A percentile compares a stretch with the other conserved stretches of the same genome.
Conservation (phyloP, 345 rosid species). For the Dovyalis caffra region DNA sequence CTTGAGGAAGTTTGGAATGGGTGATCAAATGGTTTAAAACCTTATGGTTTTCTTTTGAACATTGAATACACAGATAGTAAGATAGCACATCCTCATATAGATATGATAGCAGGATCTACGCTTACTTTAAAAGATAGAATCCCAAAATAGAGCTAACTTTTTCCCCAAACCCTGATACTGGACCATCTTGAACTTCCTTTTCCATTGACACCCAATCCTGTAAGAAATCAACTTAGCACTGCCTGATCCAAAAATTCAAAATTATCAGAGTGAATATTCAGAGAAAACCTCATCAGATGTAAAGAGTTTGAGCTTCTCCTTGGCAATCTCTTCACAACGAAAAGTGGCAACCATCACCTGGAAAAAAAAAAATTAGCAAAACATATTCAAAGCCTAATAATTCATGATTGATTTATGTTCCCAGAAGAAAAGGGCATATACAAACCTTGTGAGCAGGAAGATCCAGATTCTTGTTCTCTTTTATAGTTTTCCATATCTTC, state of each 20-base stretch:
- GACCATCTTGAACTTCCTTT: conserved; percentile 31
- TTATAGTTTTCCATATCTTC: conserved; percentile 33
- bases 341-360: conserved; percentile 42
- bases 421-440: neutral
- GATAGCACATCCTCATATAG: no score
- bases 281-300: conserved; percentile 24
- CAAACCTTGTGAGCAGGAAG: conserved; percentile 39
- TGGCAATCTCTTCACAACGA: conserved; percentile 39
- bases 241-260: neutral
- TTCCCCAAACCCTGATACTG: conserved; percentile 33
- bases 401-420: no score
- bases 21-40: neutral
- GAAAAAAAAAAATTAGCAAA: neutral
- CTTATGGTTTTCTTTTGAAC: neutral
- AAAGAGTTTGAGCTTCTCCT: conserved; percentile 25
- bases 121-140: conserved; percentile 29
- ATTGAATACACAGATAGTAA: no score
- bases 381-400: no score
- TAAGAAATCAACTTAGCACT: neutral
- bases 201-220: conserved; percentile 34
- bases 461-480: conserved; percentile 34
- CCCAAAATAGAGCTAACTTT: conserved; percentile 31
- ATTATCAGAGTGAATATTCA: neutral
- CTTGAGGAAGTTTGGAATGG: no score
- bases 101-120: neutral